Evolutionary conservation across 2,329 filamentous ascomycete species (phyloP), one percentile per base, ranked within the genome.

Genomic region (Penicillium sp.): DNA sequence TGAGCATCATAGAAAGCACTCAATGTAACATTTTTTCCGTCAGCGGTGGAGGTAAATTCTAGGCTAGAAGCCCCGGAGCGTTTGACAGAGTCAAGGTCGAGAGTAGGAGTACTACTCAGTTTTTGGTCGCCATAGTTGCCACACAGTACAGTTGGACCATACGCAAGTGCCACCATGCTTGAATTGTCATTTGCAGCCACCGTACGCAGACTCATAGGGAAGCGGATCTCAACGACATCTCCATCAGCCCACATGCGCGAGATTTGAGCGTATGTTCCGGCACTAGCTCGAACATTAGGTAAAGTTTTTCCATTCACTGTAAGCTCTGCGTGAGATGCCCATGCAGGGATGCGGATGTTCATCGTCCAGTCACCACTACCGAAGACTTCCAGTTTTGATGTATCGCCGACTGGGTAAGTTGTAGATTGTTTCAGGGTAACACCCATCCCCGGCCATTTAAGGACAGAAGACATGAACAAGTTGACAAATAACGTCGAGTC

Each of bases 401-500:
- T 9, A 48, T 48, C 46, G 4, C 46, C 35, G 9, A 48, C 26
- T 9, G 35, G 46, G 7, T 40, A 48, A 2, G 26, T 41, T 8
- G 46, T 41, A 19, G 46, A 48, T 23, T 41, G 35, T 16, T 40
- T 48, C 6, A 48, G 13, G n/a, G 46, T 30, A 30, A 41, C 8
- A 3, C 46, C 46, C 46, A 23, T 40, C 26, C 40, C 26, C 1
- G 16, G 16, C 46, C 46, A 40, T n/a, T 30, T 30, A 11, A 48
- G 14, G 19, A 35, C 30, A n/a, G 35, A 40, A 11, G 46, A 48
- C 26, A 48, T 48, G 35, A 41, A 48, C 9, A 41, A 13, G 18
- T 48, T 48, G 13, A 40, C 9, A 16, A 48, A 40, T 13, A 48
- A 30, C 0, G 72, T 70, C 0, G 68, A 66, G 27, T 67, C 65